Evolutionary conservation across 2,329 filamentous ascomycete genomes (phyloP).

Genomic region (Fusarium nygamai): DNA sequence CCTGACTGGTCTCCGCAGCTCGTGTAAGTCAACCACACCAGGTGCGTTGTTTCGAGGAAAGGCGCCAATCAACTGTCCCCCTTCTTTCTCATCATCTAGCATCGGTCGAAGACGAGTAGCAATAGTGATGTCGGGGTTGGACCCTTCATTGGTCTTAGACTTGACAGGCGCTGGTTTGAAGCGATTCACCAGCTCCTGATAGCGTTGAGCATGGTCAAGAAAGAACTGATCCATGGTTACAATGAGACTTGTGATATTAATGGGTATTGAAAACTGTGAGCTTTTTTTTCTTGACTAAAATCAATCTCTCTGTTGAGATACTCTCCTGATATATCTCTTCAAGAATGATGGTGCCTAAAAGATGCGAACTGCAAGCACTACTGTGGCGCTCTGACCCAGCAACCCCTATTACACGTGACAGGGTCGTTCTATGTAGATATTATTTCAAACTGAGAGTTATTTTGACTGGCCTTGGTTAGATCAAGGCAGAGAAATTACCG

Average conservation of each 20-base stretch:
- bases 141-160: conserved; percentile 1
- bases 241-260: background rate
- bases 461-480: too few species aligned
- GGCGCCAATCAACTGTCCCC: conserved; percentile 42
- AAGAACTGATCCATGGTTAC: conserved; percentile 48
- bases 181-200: conserved; percentile 41
- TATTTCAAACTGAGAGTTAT: background rate
- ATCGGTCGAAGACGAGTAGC: conserved; percentile 51
- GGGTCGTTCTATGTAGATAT: background rate
- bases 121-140: conserved; percentile 48
- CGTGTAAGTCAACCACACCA: conserved; percentile 49
- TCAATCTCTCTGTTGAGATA: background rate
- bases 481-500: background rate
- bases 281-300: background rate
- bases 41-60: conserved; percentile 4
- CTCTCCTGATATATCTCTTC: conserved; percentile 5
- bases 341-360: conserved; percentile 27
- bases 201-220: conserved; percentile 45
- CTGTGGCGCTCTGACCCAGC: conserved; percentile 30
- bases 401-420: conserved; percentile 7
- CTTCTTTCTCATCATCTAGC: conserved; percentile 46
- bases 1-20: conserved; percentile 47
- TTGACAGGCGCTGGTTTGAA: conserved; percentile 40
- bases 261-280: background rate
- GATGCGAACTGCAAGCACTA: background rate